Evolutionary conservation across 1,284 basidiomycete species (phyloP), one percentile per base, ranked within the genome.

Genomic region (Chalciporus sp.): DNA sequence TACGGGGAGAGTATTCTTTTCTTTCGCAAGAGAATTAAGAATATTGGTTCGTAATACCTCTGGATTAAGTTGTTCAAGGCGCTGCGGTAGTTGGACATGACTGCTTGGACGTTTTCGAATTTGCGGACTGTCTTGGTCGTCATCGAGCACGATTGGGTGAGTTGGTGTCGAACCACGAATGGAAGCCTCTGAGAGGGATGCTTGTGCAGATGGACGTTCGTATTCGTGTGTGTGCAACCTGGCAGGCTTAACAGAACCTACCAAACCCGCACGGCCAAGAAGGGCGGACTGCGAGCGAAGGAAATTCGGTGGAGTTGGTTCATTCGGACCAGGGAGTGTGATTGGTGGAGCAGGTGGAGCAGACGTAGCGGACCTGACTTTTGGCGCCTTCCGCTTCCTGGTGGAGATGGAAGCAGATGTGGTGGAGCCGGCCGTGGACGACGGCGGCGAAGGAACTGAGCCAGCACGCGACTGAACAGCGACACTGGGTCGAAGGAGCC

Each of bases 71-170:
- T 61, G 53, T 35, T 62, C 58, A 28, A 57, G 33, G 51, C 6
- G 28, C 20, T 50, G 53, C 10, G 57, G 47, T 17, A 45, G 42
- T 50, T 56, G 59, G 7, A 10, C 4, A 41, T 58, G 52, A 17
- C 16, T 17, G 33, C 17, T 33, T 52, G 19, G 47, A n/a, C 43
- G 47, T 27, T 58, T 52, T 46, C 52, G 51, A 1, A 49, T 52
- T 39, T 45, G 56, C 5, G 56, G 47, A 52, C 33, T 11, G 35
- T 76, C 72, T n/a, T 73, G 70, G 28, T 78, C 77, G 47, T 86
- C 87, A 27, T 88, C 84, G 26, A 90, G 71, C 5, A 89, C 75
- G 43, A 90, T 90, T 0, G 88, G 88, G 66, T 89, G 83, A 9
- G 76, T 64, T 9, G 82, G 67, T 0, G 80, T 80, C 0, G 77